phyloP scores from a whole-genome alignment of 2,329 filamentous ascomycete genomes.

The Xylariaceae sp. region DNA sequence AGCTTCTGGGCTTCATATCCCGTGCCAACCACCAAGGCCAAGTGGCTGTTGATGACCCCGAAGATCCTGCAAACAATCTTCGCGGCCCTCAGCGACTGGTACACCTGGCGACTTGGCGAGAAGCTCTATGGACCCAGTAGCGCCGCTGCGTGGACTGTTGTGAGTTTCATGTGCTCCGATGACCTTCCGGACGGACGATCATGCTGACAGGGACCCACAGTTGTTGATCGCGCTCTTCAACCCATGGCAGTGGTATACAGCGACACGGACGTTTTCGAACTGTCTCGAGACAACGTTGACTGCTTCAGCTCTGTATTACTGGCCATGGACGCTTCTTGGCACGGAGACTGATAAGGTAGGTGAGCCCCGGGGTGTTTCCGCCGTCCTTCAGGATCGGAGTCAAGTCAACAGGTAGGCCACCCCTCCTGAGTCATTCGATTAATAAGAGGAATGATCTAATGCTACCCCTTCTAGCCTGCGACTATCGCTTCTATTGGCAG shows the following conservation, averaged over 20 bases:
- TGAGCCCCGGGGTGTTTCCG: slow-evolving; percentile 34
- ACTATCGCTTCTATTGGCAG: slow-evolving; percentile 67
- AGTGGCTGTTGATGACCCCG: slow-evolving; percentile 66
- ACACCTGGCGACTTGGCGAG: slow-evolving; percentile 76
- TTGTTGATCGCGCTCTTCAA: slow-evolving; percentile 66
- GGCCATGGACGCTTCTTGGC: slow-evolving; percentile 74
- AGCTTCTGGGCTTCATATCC: slow-evolving; percentile 47
- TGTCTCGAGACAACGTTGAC: slow-evolving; percentile 88
- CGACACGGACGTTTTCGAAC: slow-evolving; percentile 89
- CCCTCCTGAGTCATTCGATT: not conserved
- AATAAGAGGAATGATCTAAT: slow-evolving; percentile 5
- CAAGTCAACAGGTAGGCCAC: slow-evolving; percentile 32
- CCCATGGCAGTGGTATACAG: slow-evolving; percentile 97
- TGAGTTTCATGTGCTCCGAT: slow-evolving; percentile 41
- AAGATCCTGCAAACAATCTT: slow-evolving; percentile 71
- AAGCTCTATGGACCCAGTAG: slow-evolving; percentile 64
- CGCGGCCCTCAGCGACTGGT: slow-evolving; percentile 76
- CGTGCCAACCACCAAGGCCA: slow-evolving; percentile 48
- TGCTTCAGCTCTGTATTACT: slow-evolving; percentile 69
- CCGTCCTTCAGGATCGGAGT: slow-evolving; percentile 27
- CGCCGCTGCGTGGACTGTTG: slow-evolving; percentile 62
- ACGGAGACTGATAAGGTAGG: slow-evolving; percentile 37
- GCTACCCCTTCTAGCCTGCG: slow-evolving; percentile 41
- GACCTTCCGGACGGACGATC: not conserved
- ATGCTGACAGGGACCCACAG: slow-evolving; percentile 37